Percentiles rank a stretch among this genome's conserved stretches.
These are phyloP conservation scores for Silybum marianum DNA, from an alignment of 129 eudicot species.

Conservation along the genomic window DNA sequence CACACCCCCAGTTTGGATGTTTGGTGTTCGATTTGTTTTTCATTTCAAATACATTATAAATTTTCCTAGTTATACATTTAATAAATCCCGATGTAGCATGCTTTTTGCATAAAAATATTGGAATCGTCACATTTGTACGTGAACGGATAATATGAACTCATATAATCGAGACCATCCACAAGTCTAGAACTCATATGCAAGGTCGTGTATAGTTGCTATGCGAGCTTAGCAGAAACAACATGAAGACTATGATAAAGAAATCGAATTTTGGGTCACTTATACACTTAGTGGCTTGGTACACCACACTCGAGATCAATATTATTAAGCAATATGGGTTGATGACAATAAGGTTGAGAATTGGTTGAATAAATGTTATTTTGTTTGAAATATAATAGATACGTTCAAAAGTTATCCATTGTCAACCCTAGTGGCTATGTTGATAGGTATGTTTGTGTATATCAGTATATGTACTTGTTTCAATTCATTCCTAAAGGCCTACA, in stretches of 20 bases:
- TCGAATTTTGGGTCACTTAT: not conserved
- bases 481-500: too few relatives aligned
- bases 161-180: not conserved
- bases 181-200: not conserved
- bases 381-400: too few relatives aligned
- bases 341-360: not conserved
- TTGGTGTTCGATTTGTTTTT: not conserved
- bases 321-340: not conserved
- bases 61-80: too few relatives aligned
- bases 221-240: not conserved
- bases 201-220: not conserved
- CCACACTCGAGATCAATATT: not conserved
- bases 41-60: too few relatives aligned
- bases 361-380: not conserved
- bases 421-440: not conserved
- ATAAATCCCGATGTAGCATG: not conserved
- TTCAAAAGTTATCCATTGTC: not conserved
- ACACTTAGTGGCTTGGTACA: not conserved
- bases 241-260: too few relatives aligned
- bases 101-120: too few relatives aligned
- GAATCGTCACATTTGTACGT: too few relatives aligned
- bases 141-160: not conserved
- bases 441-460: too few relatives aligned
- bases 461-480: too few relatives aligned
- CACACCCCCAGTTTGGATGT: too few relatives aligned